Base-by-base conservation (phyloP, 2,329 filamentous ascomycete genomes). In the Fusarium concolor region DNA sequence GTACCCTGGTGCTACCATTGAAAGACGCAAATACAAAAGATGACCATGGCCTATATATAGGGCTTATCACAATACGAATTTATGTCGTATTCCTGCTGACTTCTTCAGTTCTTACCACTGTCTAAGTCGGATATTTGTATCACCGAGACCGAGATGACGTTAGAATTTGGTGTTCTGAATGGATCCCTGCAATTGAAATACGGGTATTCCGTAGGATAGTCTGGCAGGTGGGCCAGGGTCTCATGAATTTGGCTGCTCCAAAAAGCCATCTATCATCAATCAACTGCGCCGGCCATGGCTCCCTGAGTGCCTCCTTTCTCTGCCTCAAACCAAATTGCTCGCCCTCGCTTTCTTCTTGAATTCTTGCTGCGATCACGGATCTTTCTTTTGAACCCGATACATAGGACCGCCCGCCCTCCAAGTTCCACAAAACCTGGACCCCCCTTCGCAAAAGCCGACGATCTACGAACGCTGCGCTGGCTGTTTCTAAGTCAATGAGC, bases 101-200 rank as follows among this genome's bases (percentile, higher is more conserved):
- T 22, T 20, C 26, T 44, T 35, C 8, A 12, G 20, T 39, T 37
- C 17, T 28, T 5, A 14, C n/a, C 24, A 38, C 28, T 46, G 29
- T 50, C 43, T 42, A 18, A 47, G 22, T 38, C 72, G 72, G 72
- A 71, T 62, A 60, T 66, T 72, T 38, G 47, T 71, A 47, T 26
- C 41, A 50, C 72, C 72, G 72, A n/a, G 5, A 59, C 72, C 72
- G 72, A 74, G 56, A 71, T 66, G 67, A 71, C 71, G 71, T 71
- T 73, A 33, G 56, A 58, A 52, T 43, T 55, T 62, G 45, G 52
- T 41, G 45, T 56, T 52, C 43, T 67, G n/a, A 24, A n/a, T 15
- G 26, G 26, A 65, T 56, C 70, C 67, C 70, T 72, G 68, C 47
- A 63, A 38, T 45, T 52, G 18, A 35, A 46, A 69, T 51, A 63